phyloP scores from a whole-genome alignment of 2,329 filamentous ascomycete species.

The Hymenoscyphus repandus region DNA sequence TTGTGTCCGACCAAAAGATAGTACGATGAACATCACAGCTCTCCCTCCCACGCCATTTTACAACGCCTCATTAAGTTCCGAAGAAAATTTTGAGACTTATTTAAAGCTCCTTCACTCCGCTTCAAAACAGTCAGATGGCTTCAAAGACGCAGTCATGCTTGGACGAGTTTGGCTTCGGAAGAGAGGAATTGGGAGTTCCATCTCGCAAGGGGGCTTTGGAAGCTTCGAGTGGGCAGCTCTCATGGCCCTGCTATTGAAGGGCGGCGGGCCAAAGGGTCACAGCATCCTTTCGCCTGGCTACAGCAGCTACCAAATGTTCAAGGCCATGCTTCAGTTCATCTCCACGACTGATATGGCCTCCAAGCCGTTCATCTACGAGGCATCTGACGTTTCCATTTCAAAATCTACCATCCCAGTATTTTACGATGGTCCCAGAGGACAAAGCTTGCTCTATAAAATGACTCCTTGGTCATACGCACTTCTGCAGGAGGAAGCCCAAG shows the following conservation, averaged over 20 bases:
- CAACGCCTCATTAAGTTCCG: constrained; percentile 78
- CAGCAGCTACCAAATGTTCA: constrained; percentile 91
- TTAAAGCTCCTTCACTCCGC: constrained; percentile 69
- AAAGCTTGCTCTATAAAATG: constrained; percentile 92
- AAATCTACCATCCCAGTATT: constrained; percentile 58
- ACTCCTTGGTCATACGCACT: constrained; percentile 72
- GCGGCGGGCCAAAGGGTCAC: constrained; percentile 67
- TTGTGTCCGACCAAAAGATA: constrained; percentile 57
- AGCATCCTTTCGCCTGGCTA: constrained; percentile 72
- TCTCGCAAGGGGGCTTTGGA: constrained; percentile 81
- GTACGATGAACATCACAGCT: constrained; percentile 37
- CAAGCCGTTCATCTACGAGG: constrained; percentile 52
- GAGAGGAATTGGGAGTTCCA: constrained; percentile 66
- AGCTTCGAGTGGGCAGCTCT: constrained; percentile 87
- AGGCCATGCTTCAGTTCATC: constrained; percentile 85
- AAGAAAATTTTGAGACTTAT: constrained; percentile 68
- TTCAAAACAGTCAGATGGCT: constrained; percentile 50
- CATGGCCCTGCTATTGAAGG: constrained; percentile 73
- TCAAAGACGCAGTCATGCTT: constrained; percentile 78
- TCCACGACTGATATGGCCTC: constrained; percentile 66
- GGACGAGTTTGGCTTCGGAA: constrained; percentile 87
- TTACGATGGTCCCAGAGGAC: constrained; percentile 67
- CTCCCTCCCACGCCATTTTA: constrained; percentile 70
- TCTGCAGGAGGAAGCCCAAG: constrained; percentile 68
- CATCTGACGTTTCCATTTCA: constrained; percentile 37